Evolutionary conservation across 305 asterid genomes (phyloP), one percentile per base, ranked within the genome.

Genomic region (Fraxinus greggii): DNA sequence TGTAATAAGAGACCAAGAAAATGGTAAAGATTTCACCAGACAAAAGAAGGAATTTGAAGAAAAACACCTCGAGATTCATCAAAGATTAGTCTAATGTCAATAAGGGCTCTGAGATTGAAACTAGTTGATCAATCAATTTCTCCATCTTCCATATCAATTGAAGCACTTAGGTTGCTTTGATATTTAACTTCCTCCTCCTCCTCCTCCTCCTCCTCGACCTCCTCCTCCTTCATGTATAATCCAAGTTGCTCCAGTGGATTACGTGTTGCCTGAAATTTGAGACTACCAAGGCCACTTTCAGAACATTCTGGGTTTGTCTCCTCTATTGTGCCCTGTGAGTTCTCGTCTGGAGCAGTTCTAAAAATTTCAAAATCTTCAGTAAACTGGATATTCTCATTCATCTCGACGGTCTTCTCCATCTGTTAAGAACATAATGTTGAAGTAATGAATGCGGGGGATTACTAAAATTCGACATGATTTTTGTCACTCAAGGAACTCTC

Each of bases 381-480:
- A 80, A 88, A 91, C 76, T 79, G 95, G 79, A 88, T 84, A 73
- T 84, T 88, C 86, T 93, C 97, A 63, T 90, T 88, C 69, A 93
- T 93, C 54, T 92, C 97, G 15, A 93, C 95, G 0, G 98, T 93
- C 88, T 91, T 93, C 86, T 90, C 98, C 94, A 93, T 93, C 98
- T 92, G 89, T 51, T 51, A 5, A 51, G 61, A 51, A 51, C 23
- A 17, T 17, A 51, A 17, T 4, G 59, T 48, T 17, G n/a, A 4
- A 48, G 21, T 48, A 48, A 48, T 15, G 21, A 48, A 48, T 2
- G 4, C 7, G 7, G 21, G 59, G 7, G 56, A 48, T 15, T 48
- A 4, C 21, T 48, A 15, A 1, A 48, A 48, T 48, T 48, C 59
- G 21, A 15, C 5, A 4, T 13, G 59, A 48, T 15, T 42, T 42